These are phyloP conservation scores for Eimeria tenella DNA, from an alignment of 169 alveolate species.

Conservation along the genomic window DNA sequence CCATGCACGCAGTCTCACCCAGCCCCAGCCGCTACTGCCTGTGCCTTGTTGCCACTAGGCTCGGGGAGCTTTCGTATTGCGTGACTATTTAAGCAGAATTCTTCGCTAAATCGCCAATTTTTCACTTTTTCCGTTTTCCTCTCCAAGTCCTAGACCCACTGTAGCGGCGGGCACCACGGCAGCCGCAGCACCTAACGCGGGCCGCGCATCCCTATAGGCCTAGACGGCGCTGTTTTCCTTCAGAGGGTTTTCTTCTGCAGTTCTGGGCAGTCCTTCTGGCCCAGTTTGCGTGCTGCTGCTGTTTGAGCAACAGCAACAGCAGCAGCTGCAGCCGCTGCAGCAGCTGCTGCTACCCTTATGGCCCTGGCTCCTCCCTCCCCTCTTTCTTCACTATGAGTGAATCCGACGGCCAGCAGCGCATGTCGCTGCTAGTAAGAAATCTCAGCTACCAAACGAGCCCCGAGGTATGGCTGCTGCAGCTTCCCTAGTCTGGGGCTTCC, in stretches of 20 bases:
- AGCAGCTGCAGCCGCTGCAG: slow-evolving; percentile 57
- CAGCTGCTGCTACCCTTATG: slow-evolving; percentile 25
- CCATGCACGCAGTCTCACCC: too few relatives aligned
- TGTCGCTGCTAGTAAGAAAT: slow-evolving; percentile 79
- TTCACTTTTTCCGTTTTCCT: too few relatives aligned
- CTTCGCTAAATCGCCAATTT: too few relatives aligned
- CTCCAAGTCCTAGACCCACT: not conserved
- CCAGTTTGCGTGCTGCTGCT: not conserved
- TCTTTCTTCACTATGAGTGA: slow-evolving; percentile 49
- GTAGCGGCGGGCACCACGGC: slow-evolving; percentile 11
- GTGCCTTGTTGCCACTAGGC: too few relatives aligned
- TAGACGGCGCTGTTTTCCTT: not conserved
- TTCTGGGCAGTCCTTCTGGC: not conserved
- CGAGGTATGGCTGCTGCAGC: slow-evolving; percentile 20
- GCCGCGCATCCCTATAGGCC: not conserved
- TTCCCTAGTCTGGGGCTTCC: not conserved
- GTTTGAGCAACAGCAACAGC: slow-evolving; percentile 14
- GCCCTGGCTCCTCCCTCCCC: not conserved
- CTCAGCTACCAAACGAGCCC: slow-evolving; percentile 79
- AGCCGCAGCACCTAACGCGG: slow-evolving; percentile 36
- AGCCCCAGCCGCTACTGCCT: not conserved
- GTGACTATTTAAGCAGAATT: too few relatives aligned
- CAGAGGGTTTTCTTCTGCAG: not conserved
- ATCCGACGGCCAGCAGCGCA: slow-evolving; percentile 54
- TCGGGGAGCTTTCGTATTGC: too few relatives aligned